Percentiles rank a stretch among this genome's conserved stretches.
Evolutionary conservation across 192 early-diverging fungal species (phyloP).

Genomic region (Backusella parvicylindrica): DNA sequence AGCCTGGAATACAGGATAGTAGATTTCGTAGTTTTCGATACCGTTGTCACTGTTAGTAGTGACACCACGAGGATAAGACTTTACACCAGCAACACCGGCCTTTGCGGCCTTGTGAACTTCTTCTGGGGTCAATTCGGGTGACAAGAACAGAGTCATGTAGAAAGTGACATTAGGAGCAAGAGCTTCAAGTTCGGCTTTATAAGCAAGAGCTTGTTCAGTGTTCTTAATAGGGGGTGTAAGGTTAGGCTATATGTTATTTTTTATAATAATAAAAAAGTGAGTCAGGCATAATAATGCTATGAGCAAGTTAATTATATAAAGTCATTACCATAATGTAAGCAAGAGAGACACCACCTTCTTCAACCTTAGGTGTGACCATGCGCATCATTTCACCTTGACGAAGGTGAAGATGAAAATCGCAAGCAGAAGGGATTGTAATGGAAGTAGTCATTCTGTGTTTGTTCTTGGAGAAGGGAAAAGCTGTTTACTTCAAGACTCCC

Average conservation of each 20-base stretch:
- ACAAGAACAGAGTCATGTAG: conserved; percentile 91
- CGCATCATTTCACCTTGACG: conserved; percentile 91
- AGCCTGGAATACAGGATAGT: conserved; percentile 91
- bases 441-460: conserved; percentile 17
- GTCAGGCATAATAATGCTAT: background rate
- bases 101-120: conserved; percentile 83
- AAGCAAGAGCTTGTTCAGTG: conserved; percentile 83
- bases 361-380: conserved; percentile 80
- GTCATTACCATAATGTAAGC: conserved; percentile 86
- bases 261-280: background rate
- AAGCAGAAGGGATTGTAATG: conserved; percentile 66
- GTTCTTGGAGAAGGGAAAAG: background rate
- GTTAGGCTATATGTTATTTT: conserved; percentile 93
- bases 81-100: conserved; percentile 84
- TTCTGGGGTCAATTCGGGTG: conserved; percentile 81
- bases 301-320: background rate
- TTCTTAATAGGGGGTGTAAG: conserved; percentile 86
- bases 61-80: conserved; percentile 93
- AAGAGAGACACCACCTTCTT: conserved; percentile 75
- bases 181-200: conserved; percentile 74
- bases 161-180: conserved; percentile 85
- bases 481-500: background rate
- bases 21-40: conserved; percentile 85
- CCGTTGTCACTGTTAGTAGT: conserved; percentile 97
- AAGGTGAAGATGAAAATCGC: conserved; percentile 93